Base-by-base conservation (phyloP, 805 yeast species). In the Clavispora carvajalis region DNA sequence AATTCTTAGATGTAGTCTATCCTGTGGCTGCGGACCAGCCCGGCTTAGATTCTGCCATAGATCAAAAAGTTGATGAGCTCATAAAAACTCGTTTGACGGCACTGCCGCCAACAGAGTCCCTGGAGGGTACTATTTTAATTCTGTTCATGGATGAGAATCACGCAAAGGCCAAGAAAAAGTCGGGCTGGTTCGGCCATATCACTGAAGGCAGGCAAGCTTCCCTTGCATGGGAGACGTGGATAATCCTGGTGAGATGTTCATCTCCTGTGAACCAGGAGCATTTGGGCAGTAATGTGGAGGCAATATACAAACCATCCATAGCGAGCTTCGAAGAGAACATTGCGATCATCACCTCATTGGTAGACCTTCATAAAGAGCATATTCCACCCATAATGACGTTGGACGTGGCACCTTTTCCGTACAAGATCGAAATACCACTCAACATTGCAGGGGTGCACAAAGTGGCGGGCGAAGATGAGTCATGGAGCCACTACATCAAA, bases 371-470 rank as follows among this genome's bases (percentile, higher is more conserved):
- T 52, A 81, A 77, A 51, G 75, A 69, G 36, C 89, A 82, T 49
- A 79, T 86, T 2, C 95, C 95, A 3, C 84, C 86, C 1, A 82
- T 85, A 18, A 76, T 82, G 13, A 74, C 85, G 1, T 64, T 79
- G 12, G 88, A 82, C 3, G 62, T 74, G 22, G 62, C 79, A 9
- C 91, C 93, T 3, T 85, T 85, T 52, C 86, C 73, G 1, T 69
- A 62, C 45, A 49, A 43, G 7, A 65, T 69, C n/a, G 48, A 51
- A 11, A 51, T 66, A 15, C 59, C 36, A 37, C 48, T 44, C 26
- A 36, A 30, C 13, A 44, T 44, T 28, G 45, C 50, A 16, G 19
- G 19, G 6, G 31, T 2, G 12, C 18, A 28, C 19, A 28, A 28
- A 7, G 12, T 1, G 8, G 38, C 40, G 13, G 50, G 44, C 9